A percentile compares a stretch with the other conserved stretches of the same genome.
Evolutionary conservation across 2,329 filamentous ascomycete genomes (phyloP).

Genomic region (Xylaria sp.): DNA sequence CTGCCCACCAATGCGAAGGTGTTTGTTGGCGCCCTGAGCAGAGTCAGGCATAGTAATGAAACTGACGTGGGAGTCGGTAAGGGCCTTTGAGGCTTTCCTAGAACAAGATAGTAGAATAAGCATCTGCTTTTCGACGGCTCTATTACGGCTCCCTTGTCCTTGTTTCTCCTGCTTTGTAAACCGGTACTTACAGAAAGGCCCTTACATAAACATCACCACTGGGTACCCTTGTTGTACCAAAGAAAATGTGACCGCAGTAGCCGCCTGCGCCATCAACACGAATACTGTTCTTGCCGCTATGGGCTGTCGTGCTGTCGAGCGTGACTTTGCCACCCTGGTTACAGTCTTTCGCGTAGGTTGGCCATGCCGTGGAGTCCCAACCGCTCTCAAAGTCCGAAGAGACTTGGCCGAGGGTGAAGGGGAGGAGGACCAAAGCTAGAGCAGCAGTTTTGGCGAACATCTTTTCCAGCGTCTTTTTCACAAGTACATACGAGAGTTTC

Average conservation of each 20-base stretch:
- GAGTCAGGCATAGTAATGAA: slow-evolving; percentile 70
- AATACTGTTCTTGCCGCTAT: slow-evolving; percentile 62
- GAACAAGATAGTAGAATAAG: slow-evolving; percentile 21
- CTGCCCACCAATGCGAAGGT: slow-evolving; percentile 67
- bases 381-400: slow-evolving; percentile 63
- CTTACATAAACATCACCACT: slow-evolving; percentile 63
- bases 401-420: slow-evolving; percentile 57
- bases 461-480: slow-evolving; percentile 13
- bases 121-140: neutral
- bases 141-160: too few relatives aligned
- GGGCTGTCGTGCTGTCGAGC: slow-evolving; percentile 61
- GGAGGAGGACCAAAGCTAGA: slow-evolving; percentile 53
- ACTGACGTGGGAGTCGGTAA: slow-evolving; percentile 64
- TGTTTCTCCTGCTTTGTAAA: neutral
- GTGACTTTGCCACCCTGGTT: slow-evolving; percentile 63
- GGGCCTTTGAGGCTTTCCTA: slow-evolving; percentile 61
- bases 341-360: slow-evolving; percentile 64
- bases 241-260: slow-evolving; percentile 65
- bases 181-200: slow-evolving; percentile 57
- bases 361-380: slow-evolving; percentile 63
- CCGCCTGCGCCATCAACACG: slow-evolving; percentile 59
- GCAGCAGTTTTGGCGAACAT: slow-evolving; percentile 53
- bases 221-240: slow-evolving; percentile 62
- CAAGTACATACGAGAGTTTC: neutral
- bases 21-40: slow-evolving; percentile 60